Evolutionary conservation across 2,329 filamentous ascomycete species (phyloP), one percentile per base, ranked within the genome.

Genomic region (Fusarium subglutinans): DNA sequence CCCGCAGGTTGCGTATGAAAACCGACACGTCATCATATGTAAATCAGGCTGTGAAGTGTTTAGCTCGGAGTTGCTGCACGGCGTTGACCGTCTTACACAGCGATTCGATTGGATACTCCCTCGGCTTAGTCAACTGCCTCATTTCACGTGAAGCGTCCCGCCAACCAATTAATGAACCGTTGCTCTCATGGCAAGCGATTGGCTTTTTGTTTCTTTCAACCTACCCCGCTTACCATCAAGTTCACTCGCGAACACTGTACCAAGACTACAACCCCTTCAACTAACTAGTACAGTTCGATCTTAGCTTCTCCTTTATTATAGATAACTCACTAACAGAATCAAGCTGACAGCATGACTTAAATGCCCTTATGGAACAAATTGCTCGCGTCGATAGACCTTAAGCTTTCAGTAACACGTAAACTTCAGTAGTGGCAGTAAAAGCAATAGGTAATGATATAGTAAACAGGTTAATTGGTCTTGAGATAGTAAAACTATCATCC

Each of bases 1-100:
- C 20, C 1, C 2, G 7, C 2, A 6, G 14, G 14, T 30, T 30
- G 4, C n/a, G n/a, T n/a, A n/a, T n/a, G n/a, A n/a, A n/a, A n/a
- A n/a, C n/a, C n/a, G n/a, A 48, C 28, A 48, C 28, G 20, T 30
- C 28, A 48, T 48, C 26, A 4, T 8, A 2, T 17, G 2, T 2
- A 6, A 3, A 48, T n/a, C 20, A 30, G 28, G 28, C 14, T 12
- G 14, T 48, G 10, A 12, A 13, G 3, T n/a, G n/a, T 30, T 17
- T 20, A 48, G 45, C 45, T 30, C 4, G 7, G 6, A 12, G 14
- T 10, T 9, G 45, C 28, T n/a, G 45, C 14, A n/a, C 17, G 14
- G 14, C 45, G 14, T 17, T 4, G 7, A 10, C 20, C 11, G 8
- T 17, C 3, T n/a, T n/a, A 2, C 26, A 17, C 20, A 12, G 20